These are phyloP conservation scores for Apodospora peruviana DNA, from an alignment of 495 filamentous ascomycete genomes.

Conservation along the genomic window DNA sequence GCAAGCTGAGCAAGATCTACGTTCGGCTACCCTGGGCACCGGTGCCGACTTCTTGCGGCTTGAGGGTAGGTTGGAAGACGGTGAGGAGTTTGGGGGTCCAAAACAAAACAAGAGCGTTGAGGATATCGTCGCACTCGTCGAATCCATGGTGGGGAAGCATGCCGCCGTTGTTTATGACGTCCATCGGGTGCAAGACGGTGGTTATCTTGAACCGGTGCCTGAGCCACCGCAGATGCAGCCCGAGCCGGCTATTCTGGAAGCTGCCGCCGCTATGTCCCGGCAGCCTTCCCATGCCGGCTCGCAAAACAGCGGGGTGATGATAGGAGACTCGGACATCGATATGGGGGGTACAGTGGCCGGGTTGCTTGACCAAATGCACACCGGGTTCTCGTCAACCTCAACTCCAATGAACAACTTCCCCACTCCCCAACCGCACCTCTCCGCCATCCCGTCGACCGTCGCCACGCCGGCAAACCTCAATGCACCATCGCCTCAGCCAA, in stretches of 20 bases:
- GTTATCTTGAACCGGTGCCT: conserved; percentile 53
- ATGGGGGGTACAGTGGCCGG: conserved; percentile 60
- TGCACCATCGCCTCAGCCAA: conserved; percentile 27
- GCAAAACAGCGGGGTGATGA: conserved; percentile 45
- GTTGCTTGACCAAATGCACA: conserved; percentile 59
- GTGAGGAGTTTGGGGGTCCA: conserved; percentile 41
- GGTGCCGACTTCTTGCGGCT: conserved; percentile 58
- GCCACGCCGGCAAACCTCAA: conserved; percentile 41
- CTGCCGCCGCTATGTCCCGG: conserved; percentile 29
- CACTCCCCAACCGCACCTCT: conserved; percentile 38
- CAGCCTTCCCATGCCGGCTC: conserved; percentile 44
- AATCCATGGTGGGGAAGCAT: conserved; percentile 49
- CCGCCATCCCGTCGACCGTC: conserved; percentile 36
- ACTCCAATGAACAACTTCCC: conserved; percentile 43
- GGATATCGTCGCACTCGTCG: conserved; percentile 54
- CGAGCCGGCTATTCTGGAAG: conserved; percentile 7
- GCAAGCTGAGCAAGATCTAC: conserved; percentile 58
- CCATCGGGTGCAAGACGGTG: conserved; percentile 61
- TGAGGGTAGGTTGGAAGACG: conserved; percentile 55
- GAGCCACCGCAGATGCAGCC: conserved; percentile 54
- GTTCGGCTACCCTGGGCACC: conserved; percentile 48
- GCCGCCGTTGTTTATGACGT: conserved; percentile 57
- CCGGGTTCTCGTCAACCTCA: conserved; percentile 47
- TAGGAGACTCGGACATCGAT: conserved; percentile 56
- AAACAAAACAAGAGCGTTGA: conserved; percentile 52